Conservation (phyloP, 78 protist species). For the Dictyostelium firmibasis region DNA sequence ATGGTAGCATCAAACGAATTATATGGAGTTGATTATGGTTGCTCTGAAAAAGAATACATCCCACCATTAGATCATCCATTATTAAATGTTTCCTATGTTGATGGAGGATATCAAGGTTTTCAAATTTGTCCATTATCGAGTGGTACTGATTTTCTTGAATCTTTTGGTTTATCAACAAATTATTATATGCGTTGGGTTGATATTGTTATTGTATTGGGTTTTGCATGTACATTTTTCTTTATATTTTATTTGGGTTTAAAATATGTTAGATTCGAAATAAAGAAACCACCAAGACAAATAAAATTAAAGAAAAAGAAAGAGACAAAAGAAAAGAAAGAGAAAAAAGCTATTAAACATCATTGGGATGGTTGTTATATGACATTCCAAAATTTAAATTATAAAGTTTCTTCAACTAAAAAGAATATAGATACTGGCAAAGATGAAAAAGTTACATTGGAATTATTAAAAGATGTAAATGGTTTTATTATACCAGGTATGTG, state of each 20-base stretch:
- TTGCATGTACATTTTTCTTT: not conserved
- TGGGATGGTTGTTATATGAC: constrained; percentile 76
- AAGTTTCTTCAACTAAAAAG: not conserved
- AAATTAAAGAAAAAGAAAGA: constrained; percentile 27
- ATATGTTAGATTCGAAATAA: constrained; percentile 27
- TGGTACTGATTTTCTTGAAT: constrained; percentile 5
- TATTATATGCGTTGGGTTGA: constrained; percentile 70
- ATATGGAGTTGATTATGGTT: constrained; percentile 4
- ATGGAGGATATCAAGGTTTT: not conserved
- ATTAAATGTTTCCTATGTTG: not conserved
- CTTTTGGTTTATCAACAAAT: constrained; percentile 34
- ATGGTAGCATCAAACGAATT: constrained; percentile 53
- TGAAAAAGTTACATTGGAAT: constrained; percentile 22
- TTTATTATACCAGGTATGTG: constrained; percentile 59
- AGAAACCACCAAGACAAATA: constrained; percentile 41
- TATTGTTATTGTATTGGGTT: constrained; percentile 37
- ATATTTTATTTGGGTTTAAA: constrained; percentile 25
- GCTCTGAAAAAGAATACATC: constrained; percentile 17
- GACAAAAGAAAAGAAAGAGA: constrained; percentile 14
- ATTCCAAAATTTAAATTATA: constrained; percentile 27
- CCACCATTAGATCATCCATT: constrained; percentile 23
- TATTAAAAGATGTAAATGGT: constrained; percentile 71
- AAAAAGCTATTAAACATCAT: not conserved
- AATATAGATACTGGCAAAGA: constrained; percentile 19
- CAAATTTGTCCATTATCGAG: not conserved